These are phyloP conservation scores for Globisporangium cederbergense DNA, from an alignment of 352 stramenopile genomes.

Conservation along the genomic window DNA sequence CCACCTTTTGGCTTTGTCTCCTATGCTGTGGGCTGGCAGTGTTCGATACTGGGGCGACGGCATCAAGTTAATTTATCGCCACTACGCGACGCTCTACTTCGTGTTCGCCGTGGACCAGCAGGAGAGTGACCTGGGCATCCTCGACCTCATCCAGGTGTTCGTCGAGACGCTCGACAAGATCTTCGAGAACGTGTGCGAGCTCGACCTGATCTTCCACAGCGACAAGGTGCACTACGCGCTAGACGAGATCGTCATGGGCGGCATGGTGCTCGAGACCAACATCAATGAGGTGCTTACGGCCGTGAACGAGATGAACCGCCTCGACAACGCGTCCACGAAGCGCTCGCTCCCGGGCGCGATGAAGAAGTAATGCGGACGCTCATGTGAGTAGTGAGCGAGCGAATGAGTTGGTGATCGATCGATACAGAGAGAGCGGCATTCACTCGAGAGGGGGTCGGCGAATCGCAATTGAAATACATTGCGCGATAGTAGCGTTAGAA, in stretches of 20 bases:
- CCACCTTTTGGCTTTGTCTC: conserved; percentile 7
- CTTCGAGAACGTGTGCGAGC: conserved; percentile 99
- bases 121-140: conserved; percentile 98
- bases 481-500: conserved; percentile 9
- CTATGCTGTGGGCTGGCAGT: conserved; percentile 20
- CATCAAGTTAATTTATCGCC: conserved; percentile 99
- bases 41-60: conserved; percentile 94
- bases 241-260: conserved; percentile 99
- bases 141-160: conserved; percentile 99
- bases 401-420: background rate
- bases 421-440: background rate
- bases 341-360: conserved; percentile 67
- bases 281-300: conserved; percentile 96
- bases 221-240: conserved; percentile 97
- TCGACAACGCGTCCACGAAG: conserved; percentile 84
- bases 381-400: conserved; percentile 5
- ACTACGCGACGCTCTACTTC: conserved; percentile 99
- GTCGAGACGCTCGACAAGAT: conserved; percentile 97
- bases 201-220: conserved; percentile 99
- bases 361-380: conserved; percentile 43
- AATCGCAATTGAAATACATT: conserved; percentile 1
- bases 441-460: background rate
- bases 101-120: conserved; percentile 98
- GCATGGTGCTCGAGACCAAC: conserved; percentile 99
- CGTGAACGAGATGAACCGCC: conserved; percentile 96